Evolutionary conservation across 305 asterid species (phyloP), one percentile per base, ranked within the genome.

Genomic region (Caryopteris hybrid): DNA sequence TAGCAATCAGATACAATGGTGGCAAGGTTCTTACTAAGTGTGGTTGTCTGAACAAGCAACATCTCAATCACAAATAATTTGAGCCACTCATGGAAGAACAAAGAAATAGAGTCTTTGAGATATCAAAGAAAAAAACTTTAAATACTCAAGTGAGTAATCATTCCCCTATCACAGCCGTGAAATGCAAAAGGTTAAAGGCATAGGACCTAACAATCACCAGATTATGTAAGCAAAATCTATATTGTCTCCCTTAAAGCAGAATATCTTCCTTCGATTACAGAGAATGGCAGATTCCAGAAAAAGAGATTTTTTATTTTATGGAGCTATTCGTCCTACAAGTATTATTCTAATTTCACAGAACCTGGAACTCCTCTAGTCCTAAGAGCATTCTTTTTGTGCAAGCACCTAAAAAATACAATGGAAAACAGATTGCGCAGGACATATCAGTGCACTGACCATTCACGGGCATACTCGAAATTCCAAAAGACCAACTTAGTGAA

Each of bases 121-220:
- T 6, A 4, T 1, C 25, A 55, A 29, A 43, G 7, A 11, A 31
- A n/a, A 62, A 38, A 34, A 60, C 29, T 60, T 6, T 61, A 41
- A 61, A 25, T 41, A 50, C 59, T 10, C 11, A 29, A 66, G 13
- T 25, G 57, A 23, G 54, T 16, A 22, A 7, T 27, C 63, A 18
- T 50, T 48, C 63, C 36, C 55, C 69, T 27, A 58, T 61, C 67
- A 47, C 50, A 29, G n/a, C n/a, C 48, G 8, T 31, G 61, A 36
- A 20, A 41, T 27, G 22, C 22, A 50, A 17, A 27, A 23, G 23
- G 3, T 38, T 5, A 43, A 10, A 6, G 25, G 17, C 31, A 31
- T 56, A 42, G 12, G n/a, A 42, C 54, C 38, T 8, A 50, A 17
- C 50, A 56, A 25, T 27, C 13, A 63, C 66, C 31, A 33, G 25